phyloP scores from a whole-genome alignment of 371 early-diverging fungal genomes.

The Choanephora cucurbitarum region DNA sequence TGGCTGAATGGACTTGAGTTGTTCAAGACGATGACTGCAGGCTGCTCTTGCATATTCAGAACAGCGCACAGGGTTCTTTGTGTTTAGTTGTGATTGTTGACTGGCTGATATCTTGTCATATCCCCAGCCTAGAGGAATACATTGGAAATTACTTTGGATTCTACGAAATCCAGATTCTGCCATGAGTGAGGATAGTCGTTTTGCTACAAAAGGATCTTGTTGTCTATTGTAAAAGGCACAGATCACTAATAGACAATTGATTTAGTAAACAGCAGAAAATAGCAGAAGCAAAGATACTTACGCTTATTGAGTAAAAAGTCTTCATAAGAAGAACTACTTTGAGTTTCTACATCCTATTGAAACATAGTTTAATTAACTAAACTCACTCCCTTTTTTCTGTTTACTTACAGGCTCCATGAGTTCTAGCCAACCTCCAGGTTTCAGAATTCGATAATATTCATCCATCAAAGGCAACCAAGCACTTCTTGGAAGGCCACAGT shows the following conservation, averaged over 20 bases:
- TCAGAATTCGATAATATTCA: conserved; percentile 39
- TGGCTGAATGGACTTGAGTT: conserved; percentile 31
- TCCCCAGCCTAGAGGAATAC: conserved; percentile 44
- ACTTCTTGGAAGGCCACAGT: conserved; percentile 26
- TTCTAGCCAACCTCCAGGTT: conserved; percentile 53
- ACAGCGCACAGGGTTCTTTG: conserved; percentile 5
- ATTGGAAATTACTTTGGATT: conserved; percentile 45
- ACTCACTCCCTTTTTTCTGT: neutral
- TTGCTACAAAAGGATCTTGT: conserved; percentile 16
- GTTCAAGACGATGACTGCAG: conserved; percentile 30
- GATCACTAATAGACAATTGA: conserved; percentile 11
- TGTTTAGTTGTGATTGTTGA: neutral
- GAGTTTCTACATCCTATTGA: conserved; percentile 37
- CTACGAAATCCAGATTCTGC: conserved; percentile 42
- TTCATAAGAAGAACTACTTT: conserved; percentile 29
- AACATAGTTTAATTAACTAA: neutral
- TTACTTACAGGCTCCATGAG: conserved; percentile 35
- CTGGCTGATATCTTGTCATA: conserved; percentile 6
- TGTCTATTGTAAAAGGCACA: conserved; percentile 2
- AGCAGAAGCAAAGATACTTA: too few relatives aligned
- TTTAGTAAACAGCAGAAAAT: too few relatives aligned
- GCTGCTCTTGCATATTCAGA: conserved; percentile 29
- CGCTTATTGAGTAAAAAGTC: conserved; percentile 35
- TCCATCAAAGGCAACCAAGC: conserved; percentile 33
- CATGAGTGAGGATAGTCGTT: conserved; percentile 29